Base-by-base conservation (phyloP, 179 eudicot genomes). In the Camellia oleifera region DNA sequence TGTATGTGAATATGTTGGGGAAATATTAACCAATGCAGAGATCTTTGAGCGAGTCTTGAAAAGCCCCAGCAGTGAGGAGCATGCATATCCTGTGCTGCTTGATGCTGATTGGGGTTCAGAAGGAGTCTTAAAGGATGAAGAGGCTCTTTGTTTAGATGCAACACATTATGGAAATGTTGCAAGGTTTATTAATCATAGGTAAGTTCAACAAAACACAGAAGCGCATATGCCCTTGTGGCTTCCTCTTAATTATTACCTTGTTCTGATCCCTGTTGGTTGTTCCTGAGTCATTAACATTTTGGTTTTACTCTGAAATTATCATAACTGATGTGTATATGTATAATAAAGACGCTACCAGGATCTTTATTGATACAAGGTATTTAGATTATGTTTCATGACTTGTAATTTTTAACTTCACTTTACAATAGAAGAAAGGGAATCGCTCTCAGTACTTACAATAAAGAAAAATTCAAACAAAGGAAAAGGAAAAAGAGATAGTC, bases 61-160 rank as follows among this genome's bases (percentile, higher is more conserved):
- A 84, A 89, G 87, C 58, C 75, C 82, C 48, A 84, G 83, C 46
- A 80, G 42, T 48, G 90, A 88, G 69, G 88, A 82, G 83, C 93
- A 90, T 85, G 88, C 96, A 14, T 91, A 92, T 81, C 97, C 97
- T 9, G 97, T 94, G 82, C 88, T 87, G 53, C 94, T 96, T 50
- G 99, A 96, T 86, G 98, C 99, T 78, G 94, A 92, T 71, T 96
- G 98, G 98, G 87, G 90, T 74, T 87, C 97, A 9, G 94, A 90
- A 80, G 87, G 91, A 58, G 91, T 90, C 26, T 78, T 92, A 74
- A 89, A 89, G 78, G 98, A 96, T 76, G 98, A 94, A 77, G 93
- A 92, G 78, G 91, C 95, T 57, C 93, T 95, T 7, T 95, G 97
- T 82, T 85, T 95, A 85, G 99, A 95, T 83, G 98, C 99, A 26